These are phyloP conservation scores for Termitomyces sp. DNA, from an alignment of 768 basidiomycete species.

Conservation along the genomic window DNA sequence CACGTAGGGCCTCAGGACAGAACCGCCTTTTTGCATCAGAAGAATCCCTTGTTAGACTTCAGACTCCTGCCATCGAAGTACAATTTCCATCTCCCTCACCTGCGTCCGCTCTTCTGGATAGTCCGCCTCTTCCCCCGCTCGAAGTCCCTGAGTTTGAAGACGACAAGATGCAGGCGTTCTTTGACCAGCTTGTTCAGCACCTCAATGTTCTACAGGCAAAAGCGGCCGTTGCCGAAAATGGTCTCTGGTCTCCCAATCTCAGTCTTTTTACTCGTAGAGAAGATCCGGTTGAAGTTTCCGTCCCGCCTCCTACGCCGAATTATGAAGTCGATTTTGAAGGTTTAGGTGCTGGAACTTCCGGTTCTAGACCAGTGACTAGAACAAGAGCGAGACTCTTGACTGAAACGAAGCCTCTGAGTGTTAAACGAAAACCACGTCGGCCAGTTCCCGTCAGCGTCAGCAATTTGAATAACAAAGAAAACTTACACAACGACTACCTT, in stretches of 20 bases:
- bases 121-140: conserved; percentile 35
- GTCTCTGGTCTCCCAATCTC: conserved; percentile 13
- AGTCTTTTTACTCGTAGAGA: conserved; percentile 8
- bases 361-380: conserved; percentile 12
- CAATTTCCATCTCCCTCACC: conserved; percentile 17
- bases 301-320: conserved; percentile 13
- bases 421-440: conserved; percentile 28
- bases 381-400: conserved; percentile 19
- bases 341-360: background rate
- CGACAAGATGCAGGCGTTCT: conserved; percentile 75
- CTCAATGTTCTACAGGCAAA: conserved; percentile 67
- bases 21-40: conserved; percentile 17
- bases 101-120: conserved; percentile 21
- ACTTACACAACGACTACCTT: conserved; percentile 21
- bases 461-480: conserved; percentile 51
- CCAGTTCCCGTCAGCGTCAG: conserved; percentile 18
- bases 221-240: conserved; percentile 19
- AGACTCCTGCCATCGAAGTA: conserved; percentile 11
- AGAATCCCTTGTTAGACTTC: conserved; percentile 4
- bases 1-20: conserved; percentile 43
- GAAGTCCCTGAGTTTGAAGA: conserved; percentile 69
- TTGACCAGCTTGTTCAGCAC: conserved; percentile 79
- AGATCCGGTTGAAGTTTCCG: background rate
- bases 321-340: background rate
- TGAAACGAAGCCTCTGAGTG: conserved; percentile 41